A percentile compares a stretch with the other conserved stretches of the same genome.
phyloP scores from a whole-genome alignment of 768 basidiomycete species.

The Amylocystis lapponica region DNA sequence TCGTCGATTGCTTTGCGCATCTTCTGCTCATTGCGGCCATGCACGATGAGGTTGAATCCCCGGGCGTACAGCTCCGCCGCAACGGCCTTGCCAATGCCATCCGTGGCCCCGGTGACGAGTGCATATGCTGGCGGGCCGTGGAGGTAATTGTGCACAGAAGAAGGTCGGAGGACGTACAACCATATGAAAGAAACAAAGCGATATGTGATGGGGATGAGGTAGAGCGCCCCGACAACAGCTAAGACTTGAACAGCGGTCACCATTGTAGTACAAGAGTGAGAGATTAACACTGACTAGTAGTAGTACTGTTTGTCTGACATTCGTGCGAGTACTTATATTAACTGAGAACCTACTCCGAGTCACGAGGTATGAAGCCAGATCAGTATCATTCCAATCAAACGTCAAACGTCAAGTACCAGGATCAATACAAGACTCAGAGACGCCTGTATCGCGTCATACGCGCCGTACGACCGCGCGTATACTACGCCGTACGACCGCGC shows the following conservation, averaged over 20 bases:
- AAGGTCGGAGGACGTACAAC: slow-evolving; percentile 16
- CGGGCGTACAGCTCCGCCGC: slow-evolving; percentile 18
- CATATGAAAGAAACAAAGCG: slow-evolving; percentile 13
- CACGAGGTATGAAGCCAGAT: background rate
- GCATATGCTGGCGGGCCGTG: slow-evolving; percentile 20
- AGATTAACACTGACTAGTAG: background rate
- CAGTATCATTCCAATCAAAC: background rate
- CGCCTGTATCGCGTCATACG: background rate
- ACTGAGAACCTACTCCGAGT: no score
- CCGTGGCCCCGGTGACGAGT: slow-evolving; percentile 22
- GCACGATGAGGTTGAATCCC: slow-evolving; percentile 25
- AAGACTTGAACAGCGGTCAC: slow-evolving; percentile 7
- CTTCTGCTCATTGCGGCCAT: slow-evolving; percentile 21
- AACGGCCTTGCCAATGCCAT: slow-evolving; percentile 22
- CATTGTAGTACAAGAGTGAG: background rate
- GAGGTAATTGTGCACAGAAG: slow-evolving; percentile 12
- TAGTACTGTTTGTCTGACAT: background rate
- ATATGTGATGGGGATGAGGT: slow-evolving; percentile 10
- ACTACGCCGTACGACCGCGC: no score
- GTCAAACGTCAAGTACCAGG: background rate
- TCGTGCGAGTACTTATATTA: background rate
- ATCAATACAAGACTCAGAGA: background rate
- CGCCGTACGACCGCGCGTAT: background rate
- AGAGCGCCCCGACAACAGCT: slow-evolving; percentile 11
- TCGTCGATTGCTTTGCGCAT: slow-evolving; percentile 16